phyloP scores from a whole-genome alignment of 768 basidiomycete species.

The Russula foetens region DNA sequence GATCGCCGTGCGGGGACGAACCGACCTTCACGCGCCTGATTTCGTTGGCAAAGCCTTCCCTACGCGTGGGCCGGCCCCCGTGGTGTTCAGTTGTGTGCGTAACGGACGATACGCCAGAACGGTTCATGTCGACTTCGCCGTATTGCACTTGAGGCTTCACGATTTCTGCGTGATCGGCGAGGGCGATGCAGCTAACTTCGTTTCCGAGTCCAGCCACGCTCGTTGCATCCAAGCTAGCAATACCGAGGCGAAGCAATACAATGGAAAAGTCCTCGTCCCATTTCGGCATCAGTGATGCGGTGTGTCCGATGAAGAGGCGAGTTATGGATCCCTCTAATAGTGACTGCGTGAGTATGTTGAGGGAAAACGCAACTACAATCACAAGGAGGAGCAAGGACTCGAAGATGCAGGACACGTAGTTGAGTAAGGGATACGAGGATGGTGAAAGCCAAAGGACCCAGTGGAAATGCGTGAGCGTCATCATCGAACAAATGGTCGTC shows the following conservation, averaged over 20 bases:
- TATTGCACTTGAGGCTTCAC: constrained; percentile 23
- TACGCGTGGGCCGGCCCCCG: constrained; percentile 22
- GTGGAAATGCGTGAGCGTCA: constrained; percentile 63
- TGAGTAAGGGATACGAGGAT: constrained; percentile 56
- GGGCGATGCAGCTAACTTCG: constrained; percentile 52
- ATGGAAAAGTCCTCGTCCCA: constrained; percentile 70
- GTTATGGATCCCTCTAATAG: constrained; percentile 52
- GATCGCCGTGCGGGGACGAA: constrained; percentile 30
- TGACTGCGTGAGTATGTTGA: constrained; percentile 60
- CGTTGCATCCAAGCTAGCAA: constrained; percentile 69
- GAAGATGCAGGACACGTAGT: constrained; percentile 65
- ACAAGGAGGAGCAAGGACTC: constrained; percentile 54
- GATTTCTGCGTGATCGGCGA: constrained; percentile 14
- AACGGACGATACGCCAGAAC: constrained; percentile 35
- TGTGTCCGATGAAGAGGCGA: constrained; percentile 49
- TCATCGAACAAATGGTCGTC: constrained; percentile 50
- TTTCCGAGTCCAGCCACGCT: constrained; percentile 65
- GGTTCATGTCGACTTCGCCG: constrained; percentile 33
- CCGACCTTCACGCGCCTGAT: constrained; percentile 35
- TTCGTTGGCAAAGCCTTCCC: constrained; percentile 43
- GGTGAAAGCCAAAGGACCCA: constrained; percentile 43
- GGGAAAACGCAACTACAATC: constrained; percentile 48
- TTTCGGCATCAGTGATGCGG: constrained; percentile 36
- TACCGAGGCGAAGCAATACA: constrained; percentile 61
- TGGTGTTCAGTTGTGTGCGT: constrained; percentile 25